Base-by-base conservation (phyloP, 116 monocot genomes). In the Zostera marina region DNA sequence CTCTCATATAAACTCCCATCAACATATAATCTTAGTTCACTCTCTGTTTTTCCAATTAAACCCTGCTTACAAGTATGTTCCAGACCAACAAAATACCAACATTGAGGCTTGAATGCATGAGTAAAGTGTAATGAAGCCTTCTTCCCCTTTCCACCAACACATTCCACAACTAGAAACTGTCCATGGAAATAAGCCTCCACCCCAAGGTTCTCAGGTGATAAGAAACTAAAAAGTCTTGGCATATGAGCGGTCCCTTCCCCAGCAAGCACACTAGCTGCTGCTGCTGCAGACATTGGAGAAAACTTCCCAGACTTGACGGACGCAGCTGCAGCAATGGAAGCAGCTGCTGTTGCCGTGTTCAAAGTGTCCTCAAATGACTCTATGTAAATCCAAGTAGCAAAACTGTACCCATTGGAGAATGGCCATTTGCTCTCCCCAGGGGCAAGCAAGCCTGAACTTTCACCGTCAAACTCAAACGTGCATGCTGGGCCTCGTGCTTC, bases 121-220 rank as follows among this genome's bases (percentile, higher is more conserved):
- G 85, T 82, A 61, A 96, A 96, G 67, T 85, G 89, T 2, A 85
- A 61, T 44, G 82, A 89, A 51, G 76, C 70, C 63, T 89, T 96
- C 74, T 66, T 96, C 45, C 84, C 88, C 70, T 80, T 96, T 17
- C 79, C 82, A 61, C 72, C 60, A 26, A 81, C 69, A 42, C 63
- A 68, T 66, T 96, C 96, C 59, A 96, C 82, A 16, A 89, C 96
- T 63, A 96, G 79, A 69, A 96, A 96, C 60, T 96, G 89, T 6
- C 96, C 96, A 76, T 89, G 85, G 62, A 96, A 96, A 67, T 96
- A 96, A 39, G 85, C 82, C 67, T 96, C 96, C 9, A 96, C 53
- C 16, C 96, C 85, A 57, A 75, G 68, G 64, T 80, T 85, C 63
- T 96, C 96, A 0, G 96, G 66, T 6, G 88, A 84, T 26, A 88